Evolutionary conservation across 176 grass and related monocot species (phyloP).

Genomic region (Pharus latifolius): DNA sequence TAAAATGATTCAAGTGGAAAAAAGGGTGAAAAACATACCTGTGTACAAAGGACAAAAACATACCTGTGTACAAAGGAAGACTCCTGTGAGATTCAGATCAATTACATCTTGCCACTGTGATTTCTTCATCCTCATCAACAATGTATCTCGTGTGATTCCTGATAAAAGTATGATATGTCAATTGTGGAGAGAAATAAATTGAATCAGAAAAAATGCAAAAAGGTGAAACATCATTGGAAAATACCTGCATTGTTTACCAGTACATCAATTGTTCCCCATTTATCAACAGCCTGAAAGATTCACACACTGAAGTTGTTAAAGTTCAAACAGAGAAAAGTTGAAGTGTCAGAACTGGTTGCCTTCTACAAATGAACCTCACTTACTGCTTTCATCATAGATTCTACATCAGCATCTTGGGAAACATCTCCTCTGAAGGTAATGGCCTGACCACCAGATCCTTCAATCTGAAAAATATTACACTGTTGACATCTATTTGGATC

Average conservation of each 20-base stretch:
- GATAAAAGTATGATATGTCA: slow-evolving; percentile 14
- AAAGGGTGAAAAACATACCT: background rate
- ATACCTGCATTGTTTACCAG: slow-evolving; percentile 97
- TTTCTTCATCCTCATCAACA: slow-evolving; percentile 99
- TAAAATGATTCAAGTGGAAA: slow-evolving; percentile 8
- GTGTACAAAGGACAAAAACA: background rate
- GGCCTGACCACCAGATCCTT: slow-evolving; percentile 72
- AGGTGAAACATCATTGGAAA: background rate
- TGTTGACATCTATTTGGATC: background rate
- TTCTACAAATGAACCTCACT: slow-evolving; percentile 31
- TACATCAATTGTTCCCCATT: slow-evolving; percentile 92
- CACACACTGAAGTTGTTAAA: background rate
- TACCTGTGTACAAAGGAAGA: slow-evolving; percentile 96
- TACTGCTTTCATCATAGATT: slow-evolving; percentile 94
- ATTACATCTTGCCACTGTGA: slow-evolving; percentile 99
- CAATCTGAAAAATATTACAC: slow-evolving; percentile 47
- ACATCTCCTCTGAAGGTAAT: slow-evolving; percentile 93
- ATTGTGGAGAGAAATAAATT: background rate
- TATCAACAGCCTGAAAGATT: slow-evolving; percentile 61
- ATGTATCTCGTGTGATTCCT: slow-evolving; percentile 93
- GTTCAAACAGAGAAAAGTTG: background rate
- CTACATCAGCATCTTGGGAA: slow-evolving; percentile 94
- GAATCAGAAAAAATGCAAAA: background rate
- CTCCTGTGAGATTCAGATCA: slow-evolving; percentile 89
- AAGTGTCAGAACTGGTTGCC: background rate